Evolutionary conservation across 2,329 filamentous ascomycete species (phyloP).

Genomic region (Chrysoporthe deuterocubensis): DNA sequence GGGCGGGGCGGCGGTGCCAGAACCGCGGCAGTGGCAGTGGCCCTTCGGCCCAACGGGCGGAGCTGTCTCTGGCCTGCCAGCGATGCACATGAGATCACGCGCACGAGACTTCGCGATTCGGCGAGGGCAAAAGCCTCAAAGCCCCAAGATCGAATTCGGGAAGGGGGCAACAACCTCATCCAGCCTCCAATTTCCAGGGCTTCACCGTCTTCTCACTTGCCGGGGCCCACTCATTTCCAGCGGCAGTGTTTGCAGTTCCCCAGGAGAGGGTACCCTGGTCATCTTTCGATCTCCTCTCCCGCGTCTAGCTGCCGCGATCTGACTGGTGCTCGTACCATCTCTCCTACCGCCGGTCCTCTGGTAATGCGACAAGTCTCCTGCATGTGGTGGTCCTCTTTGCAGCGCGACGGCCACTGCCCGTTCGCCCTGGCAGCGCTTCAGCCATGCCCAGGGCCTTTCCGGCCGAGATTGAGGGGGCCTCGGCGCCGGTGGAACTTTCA

Average conservation of each 20-base stretch:
- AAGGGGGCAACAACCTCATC: not conserved
- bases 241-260: not conserved
- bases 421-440: not conserved
- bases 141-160: too few relatives aligned
- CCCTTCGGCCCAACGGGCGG: slow-evolving; percentile 1
- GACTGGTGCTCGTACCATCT: not conserved
- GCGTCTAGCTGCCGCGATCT: not conserved
- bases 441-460: not conserved
- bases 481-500: not conserved
- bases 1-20: not conserved
- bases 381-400: not conserved
- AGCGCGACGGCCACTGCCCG: not conserved
- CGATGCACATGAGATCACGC: slow-evolving; percentile 2
- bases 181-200: slow-evolving; percentile 22
- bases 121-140: not conserved
- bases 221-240: slow-evolving; percentile 9
- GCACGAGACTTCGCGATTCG: not conserved
- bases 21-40: slow-evolving; percentile 10
- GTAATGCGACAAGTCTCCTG: not conserved
- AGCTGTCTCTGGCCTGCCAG: slow-evolving; percentile 4
- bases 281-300: not conserved
- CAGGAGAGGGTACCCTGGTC: not conserved
- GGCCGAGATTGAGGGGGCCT: not conserved
- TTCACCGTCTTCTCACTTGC: slow-evolving; percentile 20
- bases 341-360: not conserved